Evolutionary conservation across 2,329 filamentous ascomycete species (phyloP), one percentile per base, ranked within the genome.

Genomic region (Nannizziopsis arthrosporioides): DNA sequence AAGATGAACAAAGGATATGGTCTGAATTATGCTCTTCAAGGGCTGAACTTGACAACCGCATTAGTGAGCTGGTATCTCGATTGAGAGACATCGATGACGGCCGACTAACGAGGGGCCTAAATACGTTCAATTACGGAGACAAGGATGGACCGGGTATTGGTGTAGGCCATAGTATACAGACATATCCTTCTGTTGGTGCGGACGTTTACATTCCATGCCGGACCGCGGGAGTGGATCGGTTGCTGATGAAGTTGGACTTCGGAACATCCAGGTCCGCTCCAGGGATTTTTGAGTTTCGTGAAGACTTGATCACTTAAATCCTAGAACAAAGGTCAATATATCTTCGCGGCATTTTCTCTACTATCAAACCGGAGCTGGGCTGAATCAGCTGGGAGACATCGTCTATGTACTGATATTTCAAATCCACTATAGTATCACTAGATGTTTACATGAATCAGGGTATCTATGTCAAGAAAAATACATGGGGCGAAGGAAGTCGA

Each of bases 171-270:
- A 31, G 57, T 45, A 31, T 57, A 35, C 56, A 56, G 18, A 58
- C 56, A 47, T 62, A 59, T 42, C 38, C 53, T 11, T 55, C 54
- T n/a, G 60, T 61, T 32, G 55, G 59, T 12, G 60, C 58, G 9
- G 60, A 60, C 19, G 60, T 65, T 53, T 94, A 85, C 62, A 73
- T 81, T 27, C 83, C 86, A 1, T 75, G 78, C 53, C 80, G 83
- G 51, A 77, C 86, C 2, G 85, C 85, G 0, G 85, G 87, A 1
- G 79, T 95, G 40, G 87, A 94, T 68, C 74, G 85, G 50, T 66
- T 95, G 61, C 65, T 95, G 61, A 94, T 94, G 86, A 94, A 94
- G 70, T 69, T 95, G 57, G 88, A 94, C 55, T 79, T 76, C 51
- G 60, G 64, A 50, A 57, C 63, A 49, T 52, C 61, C 51, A 57